Evolutionary conservation across 1,284 basidiomycete species (phyloP), one percentile per base, ranked within the genome.

Genomic region (Boletus mariae): DNA sequence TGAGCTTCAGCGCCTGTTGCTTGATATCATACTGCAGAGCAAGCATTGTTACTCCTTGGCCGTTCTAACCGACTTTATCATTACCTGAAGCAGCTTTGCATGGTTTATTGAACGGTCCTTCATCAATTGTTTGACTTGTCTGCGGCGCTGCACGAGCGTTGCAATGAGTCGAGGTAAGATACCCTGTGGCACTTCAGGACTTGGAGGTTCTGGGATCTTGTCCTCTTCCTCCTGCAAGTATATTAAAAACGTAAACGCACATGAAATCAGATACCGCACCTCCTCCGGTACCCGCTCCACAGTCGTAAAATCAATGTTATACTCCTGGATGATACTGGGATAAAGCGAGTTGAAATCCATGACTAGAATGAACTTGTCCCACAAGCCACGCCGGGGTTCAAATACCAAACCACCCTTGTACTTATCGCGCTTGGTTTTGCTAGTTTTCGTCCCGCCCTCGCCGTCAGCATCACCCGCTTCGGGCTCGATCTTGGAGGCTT

Each of bases 281-380:
- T 87, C 84, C 52, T 84, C 85, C 29, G 84, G 82, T 9, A 78
- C 72, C 38, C 84, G 82, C 44, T 94, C 90, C 26, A 99, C 87
- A 0, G 97, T 99, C 8, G 97, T 99, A 65, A 99, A 99, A 72
- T 99, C 95, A 63, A 99, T 98, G 68, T 99, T 99, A 73, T 92
- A 99, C 76, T 99, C 97, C 66, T 99, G 97, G 54, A 99, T 99
- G 75, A 99, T 99, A 71, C 92, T 95, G 9, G 97, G 97, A 70
- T 99, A 99, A 56, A 99, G 80, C 62, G 94, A 98, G 75, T 99
- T 99, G 84, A 99, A 99, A 74, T 99, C 97, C 97, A 99, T 99
- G 69, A 99, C 96, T 28, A 99, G 80, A 69, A 99, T 92, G 69
- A 84, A 97, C 64, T 89, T 96, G 76, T 99, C 97, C 92, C 93